phyloP scores from a whole-genome alignment of 768 basidiomycete genomes.

The Mycena rosella region DNA sequence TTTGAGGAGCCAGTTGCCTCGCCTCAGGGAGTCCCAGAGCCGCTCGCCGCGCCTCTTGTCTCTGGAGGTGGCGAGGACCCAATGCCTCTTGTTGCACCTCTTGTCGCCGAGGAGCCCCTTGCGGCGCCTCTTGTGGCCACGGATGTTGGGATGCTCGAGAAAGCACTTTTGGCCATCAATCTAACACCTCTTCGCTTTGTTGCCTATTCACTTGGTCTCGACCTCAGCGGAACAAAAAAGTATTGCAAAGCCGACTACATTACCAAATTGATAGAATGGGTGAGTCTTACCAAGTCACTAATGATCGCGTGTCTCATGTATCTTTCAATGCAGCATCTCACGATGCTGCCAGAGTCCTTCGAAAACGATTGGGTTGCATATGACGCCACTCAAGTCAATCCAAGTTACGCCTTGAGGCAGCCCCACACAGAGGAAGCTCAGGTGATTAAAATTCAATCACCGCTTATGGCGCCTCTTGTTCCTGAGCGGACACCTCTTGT shows the following conservation, averaged over 20 bases:
- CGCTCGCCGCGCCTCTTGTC: too few relatives aligned
- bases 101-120: too few relatives aligned
- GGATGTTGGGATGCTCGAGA: too few relatives aligned
- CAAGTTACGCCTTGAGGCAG: too few relatives aligned
- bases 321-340: slow-evolving; percentile 6
- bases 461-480: not conserved
- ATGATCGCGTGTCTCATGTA: too few relatives aligned
- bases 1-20: not conserved
- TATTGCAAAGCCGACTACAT: slow-evolving; percentile 1
- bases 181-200: slow-evolving; percentile 7
- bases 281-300: slow-evolving; percentile 5
- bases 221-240: not conserved
- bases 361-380: slow-evolving; percentile 8
- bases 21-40: not conserved
- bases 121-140: too few relatives aligned
- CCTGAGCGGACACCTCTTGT: too few relatives aligned
- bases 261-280: slow-evolving; percentile 11
- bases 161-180: not conserved
- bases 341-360: not conserved
- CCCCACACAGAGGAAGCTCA: not conserved
- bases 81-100: slow-evolving; percentile 3
- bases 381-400: not conserved
- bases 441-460: slow-evolving; percentile 3
- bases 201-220: not conserved
- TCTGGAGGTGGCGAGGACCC: too few relatives aligned